Evolutionary conservation across 129 eudicot genomes (phyloP).

Genomic region (Artemisia tridentata): DNA sequence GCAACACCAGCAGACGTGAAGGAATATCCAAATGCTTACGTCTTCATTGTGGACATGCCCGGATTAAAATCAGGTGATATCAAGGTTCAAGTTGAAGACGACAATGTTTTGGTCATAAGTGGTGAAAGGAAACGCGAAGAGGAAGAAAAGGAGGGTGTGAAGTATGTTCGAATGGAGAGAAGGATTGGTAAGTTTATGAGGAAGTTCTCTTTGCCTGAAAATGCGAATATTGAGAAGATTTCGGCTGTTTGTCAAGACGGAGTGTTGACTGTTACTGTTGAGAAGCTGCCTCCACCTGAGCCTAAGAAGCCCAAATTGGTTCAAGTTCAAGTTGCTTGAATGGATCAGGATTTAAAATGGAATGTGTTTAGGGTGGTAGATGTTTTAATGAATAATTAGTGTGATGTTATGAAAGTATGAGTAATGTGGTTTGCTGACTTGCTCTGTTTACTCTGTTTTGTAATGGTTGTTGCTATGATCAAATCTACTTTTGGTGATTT

Average conservation of each 20-base stretch:
- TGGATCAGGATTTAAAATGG: background rate
- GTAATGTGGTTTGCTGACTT: too few species aligned
- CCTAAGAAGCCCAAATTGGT: background rate
- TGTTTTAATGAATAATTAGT: background rate
- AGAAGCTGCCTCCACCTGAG: too few species aligned
- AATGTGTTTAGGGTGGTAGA: background rate
- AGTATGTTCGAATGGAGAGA: background rate
- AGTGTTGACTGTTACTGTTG: too few species aligned
- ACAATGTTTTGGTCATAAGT: conserved; percentile 3
- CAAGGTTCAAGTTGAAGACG: background rate
- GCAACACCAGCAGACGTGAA: conserved; percentile 1
- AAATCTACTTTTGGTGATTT: too few species aligned
- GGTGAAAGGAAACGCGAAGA: conserved; percentile 5
- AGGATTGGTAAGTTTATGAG: conserved; percentile 11
- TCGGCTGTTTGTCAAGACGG: too few species aligned
- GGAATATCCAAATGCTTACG: conserved; percentile 2
- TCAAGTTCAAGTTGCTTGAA: background rate
- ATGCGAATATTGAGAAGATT: background rate
- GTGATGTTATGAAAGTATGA: too few species aligned
- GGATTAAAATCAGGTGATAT: conserved; percentile 9
- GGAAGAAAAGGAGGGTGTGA: background rate
- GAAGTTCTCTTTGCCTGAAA: background rate
- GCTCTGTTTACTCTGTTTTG: too few species aligned
- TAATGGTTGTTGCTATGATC: too few species aligned
- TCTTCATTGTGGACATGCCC: conserved; percentile 2